Evolutionary conservation across 225 moss, liverwort and hornwort genomes (phyloP).

Genomic region (Takakia lepidozioides): DNA sequence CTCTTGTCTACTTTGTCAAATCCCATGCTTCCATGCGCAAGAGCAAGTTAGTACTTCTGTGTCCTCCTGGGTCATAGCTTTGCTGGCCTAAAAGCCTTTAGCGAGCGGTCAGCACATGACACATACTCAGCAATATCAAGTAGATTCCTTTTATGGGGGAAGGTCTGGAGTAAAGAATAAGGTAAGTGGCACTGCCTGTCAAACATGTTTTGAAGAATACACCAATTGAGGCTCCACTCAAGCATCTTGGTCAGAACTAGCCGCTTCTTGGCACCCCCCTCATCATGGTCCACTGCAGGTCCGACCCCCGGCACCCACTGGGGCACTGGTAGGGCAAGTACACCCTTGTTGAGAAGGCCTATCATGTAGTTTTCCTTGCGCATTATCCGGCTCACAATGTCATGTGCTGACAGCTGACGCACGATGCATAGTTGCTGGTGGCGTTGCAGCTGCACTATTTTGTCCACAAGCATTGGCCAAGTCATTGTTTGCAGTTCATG

Average conservation of each 20-base stretch:
- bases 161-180: background rate
- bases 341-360: constrained; percentile 83
- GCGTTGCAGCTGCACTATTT: constrained; percentile 88
- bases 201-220: constrained; percentile 97
- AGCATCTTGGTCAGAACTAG: constrained; percentile 84
- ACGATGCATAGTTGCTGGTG: constrained; percentile 86
- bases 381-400: constrained; percentile 98
- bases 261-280: constrained; percentile 54
- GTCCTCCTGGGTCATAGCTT: too few species aligned
- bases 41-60: too few species aligned
- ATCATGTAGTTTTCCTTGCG: constrained; percentile 96
- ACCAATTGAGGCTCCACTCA: constrained; percentile 99
- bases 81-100: too few species aligned
- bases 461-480: constrained; percentile 92
- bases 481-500: constrained; percentile 92
- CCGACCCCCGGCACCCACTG: constrained; percentile 91
- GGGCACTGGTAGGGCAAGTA: constrained; percentile 71
- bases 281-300: constrained; percentile 42
- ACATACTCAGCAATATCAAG: too few species aligned
- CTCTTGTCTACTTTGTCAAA: too few species aligned
- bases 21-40: too few species aligned
- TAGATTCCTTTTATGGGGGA: too few species aligned
- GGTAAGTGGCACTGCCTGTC: constrained; percentile 48
- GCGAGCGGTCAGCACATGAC: constrained; percentile 79
- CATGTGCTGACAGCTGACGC: constrained; percentile 93